Conservation (phyloP, 257 asterid species). For the Thymus quinquecostatus region DNA sequence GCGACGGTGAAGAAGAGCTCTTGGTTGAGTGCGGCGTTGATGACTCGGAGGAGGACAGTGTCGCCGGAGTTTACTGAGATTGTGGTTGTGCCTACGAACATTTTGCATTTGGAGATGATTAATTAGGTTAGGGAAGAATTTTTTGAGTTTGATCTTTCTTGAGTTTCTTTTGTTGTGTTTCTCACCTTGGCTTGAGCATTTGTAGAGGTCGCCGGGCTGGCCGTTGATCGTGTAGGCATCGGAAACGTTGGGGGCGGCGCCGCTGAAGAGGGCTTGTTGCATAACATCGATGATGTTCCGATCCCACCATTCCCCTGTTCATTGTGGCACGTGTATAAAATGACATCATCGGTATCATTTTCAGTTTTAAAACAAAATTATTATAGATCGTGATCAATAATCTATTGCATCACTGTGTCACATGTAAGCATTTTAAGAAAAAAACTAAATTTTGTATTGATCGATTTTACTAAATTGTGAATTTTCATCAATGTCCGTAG, state of each 20-base stretch:
- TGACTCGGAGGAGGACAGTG: slow-evolving; percentile 53
- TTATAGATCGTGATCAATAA: too few relatives aligned
- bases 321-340: not conserved
- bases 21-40: slow-evolving; percentile 77
- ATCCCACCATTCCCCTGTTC: slow-evolving; percentile 65
- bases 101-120: not conserved
- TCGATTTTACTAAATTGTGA: too few relatives aligned
- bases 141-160: not conserved
- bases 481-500: too few relatives aligned
- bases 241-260: slow-evolving; percentile 56
- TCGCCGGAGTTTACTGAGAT: slow-evolving; percentile 54
- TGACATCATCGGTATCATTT: too few relatives aligned
- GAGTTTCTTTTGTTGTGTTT: not conserved
- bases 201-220: slow-evolving; percentile 59
- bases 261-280: slow-evolving; percentile 45
- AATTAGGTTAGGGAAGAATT: not conserved
- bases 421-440: too few relatives aligned
- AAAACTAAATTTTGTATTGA: too few relatives aligned
- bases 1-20: slow-evolving; percentile 65
- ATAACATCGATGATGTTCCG: slow-evolving; percentile 39
- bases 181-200: slow-evolving; percentile 48
- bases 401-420: too few relatives aligned
- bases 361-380: too few relatives aligned
- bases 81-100: slow-evolving; percentile 42
- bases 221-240: slow-evolving; percentile 55